Base-by-base conservation (phyloP, 2,329 filamentous ascomycete genomes). In the Colletotrichum chlorophyti region DNA sequence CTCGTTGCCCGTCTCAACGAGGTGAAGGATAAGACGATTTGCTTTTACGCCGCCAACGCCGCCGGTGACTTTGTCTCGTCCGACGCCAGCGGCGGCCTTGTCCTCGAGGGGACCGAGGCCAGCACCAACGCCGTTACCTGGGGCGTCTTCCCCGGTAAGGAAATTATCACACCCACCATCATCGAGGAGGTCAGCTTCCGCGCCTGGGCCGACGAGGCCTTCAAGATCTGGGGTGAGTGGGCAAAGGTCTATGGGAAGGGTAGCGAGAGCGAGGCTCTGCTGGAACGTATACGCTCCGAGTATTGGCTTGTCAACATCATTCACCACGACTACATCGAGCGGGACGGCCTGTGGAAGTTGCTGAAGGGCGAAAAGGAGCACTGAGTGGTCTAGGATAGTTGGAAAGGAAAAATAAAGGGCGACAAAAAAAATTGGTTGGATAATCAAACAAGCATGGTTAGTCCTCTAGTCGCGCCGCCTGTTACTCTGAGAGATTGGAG, bases 211-310 rank as follows among this genome's bases (percentile, higher is more conserved):
- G 95, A 98, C 70, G 95, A 99, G 80, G 94, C 95, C 1, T 99
- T 95, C 77, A 90, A 89, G 27, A 97, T 98, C 68, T 98, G 94
- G 91, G 84, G 82, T 37, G 95, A 98, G 78, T 99, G 95, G 95
- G 88, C 90, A 60, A 83, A 90, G 65, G 90, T 97, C 42, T 98
- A 97, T 73, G 86, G 86, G n/a, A 83, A 87, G 43, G 86, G 84
- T 6, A 90, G 88, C 3, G 80, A 85, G 48, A 93, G 88, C 58
- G 87, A 89, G 65, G 85, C 83, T 68, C 78, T 97, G 53, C 77
- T 99, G 38, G 85, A 89, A 61, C 72, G 78, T 6, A 80, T 89
- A 31, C 83, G 86, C 68, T 80, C 84, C 41, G 91, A 92, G 66
- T 83, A 86, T 64, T 97, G 93, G 90, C 77, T 99, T 65, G 93